A percentile compares a stretch with the other conserved stretches of the same genome.
Conservation (phyloP, 2,329 filamentous ascomycete species). For the Trichophyton verrucosum region DNA sequence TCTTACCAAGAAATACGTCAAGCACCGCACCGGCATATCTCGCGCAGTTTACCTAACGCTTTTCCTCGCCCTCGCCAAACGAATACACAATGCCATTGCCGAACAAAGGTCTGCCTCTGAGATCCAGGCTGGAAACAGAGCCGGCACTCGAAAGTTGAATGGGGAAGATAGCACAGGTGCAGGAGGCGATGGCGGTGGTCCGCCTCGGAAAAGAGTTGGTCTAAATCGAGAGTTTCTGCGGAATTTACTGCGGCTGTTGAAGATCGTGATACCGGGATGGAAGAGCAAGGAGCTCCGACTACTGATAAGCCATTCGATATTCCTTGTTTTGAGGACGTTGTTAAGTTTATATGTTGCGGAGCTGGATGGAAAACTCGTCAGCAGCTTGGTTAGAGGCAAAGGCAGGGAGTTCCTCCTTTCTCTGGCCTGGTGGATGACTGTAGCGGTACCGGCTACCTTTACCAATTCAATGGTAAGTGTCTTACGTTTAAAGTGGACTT, state of each 20-base stretch:
- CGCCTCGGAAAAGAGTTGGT: slow-evolving; percentile 65
- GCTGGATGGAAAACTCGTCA: slow-evolving; percentile 86
- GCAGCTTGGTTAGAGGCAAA: slow-evolving; percentile 78
- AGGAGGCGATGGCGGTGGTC: slow-evolving; percentile 18
- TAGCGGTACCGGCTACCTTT: slow-evolving; percentile 89
- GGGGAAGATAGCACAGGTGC: slow-evolving; percentile 8
- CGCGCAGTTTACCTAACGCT: slow-evolving; percentile 73
- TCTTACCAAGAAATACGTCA: slow-evolving; percentile 60
- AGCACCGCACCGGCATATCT: slow-evolving; percentile 69
- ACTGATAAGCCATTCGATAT: slow-evolving; percentile 82
- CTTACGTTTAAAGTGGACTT: background rate
- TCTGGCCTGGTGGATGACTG: slow-evolving; percentile 96
- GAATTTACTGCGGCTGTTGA: slow-evolving; percentile 62
- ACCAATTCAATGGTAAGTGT: slow-evolving; percentile 87
- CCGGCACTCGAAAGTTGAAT: slow-evolving; percentile 31
- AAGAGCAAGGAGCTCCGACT: slow-evolving; percentile 76
- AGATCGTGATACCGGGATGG: slow-evolving; percentile 84
- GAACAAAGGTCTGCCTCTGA: slow-evolving; percentile 79
- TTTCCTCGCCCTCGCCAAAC: slow-evolving; percentile 67
- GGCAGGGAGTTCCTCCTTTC: slow-evolving; percentile 80
- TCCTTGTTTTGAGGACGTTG: slow-evolving; percentile 77
- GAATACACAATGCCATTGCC: slow-evolving; percentile 78
- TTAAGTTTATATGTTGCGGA: slow-evolving; percentile 94
- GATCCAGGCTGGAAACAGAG: slow-evolving; percentile 50
- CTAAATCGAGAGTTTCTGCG: slow-evolving; percentile 79